These are phyloP conservation scores for Monosporascus sp. DNA, from an alignment of 2,329 filamentous ascomycete species.

Conservation along the genomic window DNA sequence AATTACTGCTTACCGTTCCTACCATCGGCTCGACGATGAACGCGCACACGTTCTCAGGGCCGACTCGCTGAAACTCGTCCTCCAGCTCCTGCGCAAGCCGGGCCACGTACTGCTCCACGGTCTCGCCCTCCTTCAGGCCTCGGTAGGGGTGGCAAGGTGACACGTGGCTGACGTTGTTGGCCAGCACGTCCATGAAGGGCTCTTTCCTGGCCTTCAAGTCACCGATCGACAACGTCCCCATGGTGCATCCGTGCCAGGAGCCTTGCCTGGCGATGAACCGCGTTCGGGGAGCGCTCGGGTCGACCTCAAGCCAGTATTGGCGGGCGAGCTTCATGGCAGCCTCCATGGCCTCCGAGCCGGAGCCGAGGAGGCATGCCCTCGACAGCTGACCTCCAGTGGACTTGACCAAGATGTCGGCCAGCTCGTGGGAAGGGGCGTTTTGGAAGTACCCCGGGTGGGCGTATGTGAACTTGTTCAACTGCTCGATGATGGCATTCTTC, in stretches of 20 bases:
- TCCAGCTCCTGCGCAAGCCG: constrained; percentile 51
- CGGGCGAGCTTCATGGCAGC: constrained; percentile 59
- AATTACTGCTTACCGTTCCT: constrained; percentile 38
- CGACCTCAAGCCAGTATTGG: constrained; percentile 58
- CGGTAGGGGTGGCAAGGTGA: background rate
- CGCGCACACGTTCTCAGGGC: constrained; percentile 49
- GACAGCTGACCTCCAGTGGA: background rate
- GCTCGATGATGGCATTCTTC: too few relatives aligned
- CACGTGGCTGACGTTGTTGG: background rate
- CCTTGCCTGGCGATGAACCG: background rate
- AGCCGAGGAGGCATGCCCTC: background rate
- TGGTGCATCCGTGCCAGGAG: background rate
- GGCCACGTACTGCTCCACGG: constrained; percentile 37
- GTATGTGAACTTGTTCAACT: too few relatives aligned
- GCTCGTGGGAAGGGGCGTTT: too few relatives aligned
- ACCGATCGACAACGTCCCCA: background rate
- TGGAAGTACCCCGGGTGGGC: too few relatives aligned
- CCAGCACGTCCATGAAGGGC: background rate
- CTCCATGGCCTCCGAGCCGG: constrained; percentile 60
- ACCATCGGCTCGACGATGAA: constrained; percentile 57
- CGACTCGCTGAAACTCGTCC: constrained; percentile 47
- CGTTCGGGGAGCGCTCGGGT: constrained; percentile 2
- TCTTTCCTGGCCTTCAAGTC: background rate
- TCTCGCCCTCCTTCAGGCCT: background rate
- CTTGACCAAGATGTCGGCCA: too few relatives aligned